Evolutionary conservation across 208 protist species (phyloP), one percentile per base, ranked within the genome.

Genomic region (Leptomonas pyrrhocoris): DNA sequence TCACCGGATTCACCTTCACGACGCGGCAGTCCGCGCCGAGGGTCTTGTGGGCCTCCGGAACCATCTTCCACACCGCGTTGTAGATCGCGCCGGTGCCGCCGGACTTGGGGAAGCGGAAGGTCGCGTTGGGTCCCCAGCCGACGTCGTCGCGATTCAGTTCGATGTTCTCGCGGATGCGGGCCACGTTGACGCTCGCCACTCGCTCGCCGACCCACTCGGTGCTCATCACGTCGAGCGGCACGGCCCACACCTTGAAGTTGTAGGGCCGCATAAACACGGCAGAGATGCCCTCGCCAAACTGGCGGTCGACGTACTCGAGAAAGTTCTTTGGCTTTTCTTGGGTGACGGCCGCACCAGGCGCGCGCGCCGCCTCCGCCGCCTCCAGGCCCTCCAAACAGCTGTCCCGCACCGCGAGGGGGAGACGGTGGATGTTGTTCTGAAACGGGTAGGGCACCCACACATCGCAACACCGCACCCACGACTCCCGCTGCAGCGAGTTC

Each of bases 231-330:
- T 72, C 31, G 27, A 84, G 68, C 13, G 89, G 85, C n/a, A 90
- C 74, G 12, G 89, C 86, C 89, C 89, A 94, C 40, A 88, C 84
- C 74, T 94, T 94, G 48, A 88, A 84, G 68, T 94, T 94, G 68
- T 94, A 94, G 34, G 89, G 89, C 30, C 73, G 71, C 89, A 94
- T 91, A 73, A 94, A 94, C 28, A 87, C 43, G 19, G 79, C 60
- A 0, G 81, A 74, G 45, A 94, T 89, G 15, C 81, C 86, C 34
- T 81, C 57, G 27, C 89, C 89, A 38, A 94, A 92, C 65, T 88
- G 74, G 53, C 73, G 65, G 16, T 69, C 53, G 56, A 94, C 78
- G 57, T 77, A 85, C 74, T 90, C 80, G 36, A 81, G 79, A 54
- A 92, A 91, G 27, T 73, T 67, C 60, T 79, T 55, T 25, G 62